Evolutionary conservation across 306 rosid genomes (phyloP).

Genomic region (Hippophae gyantsensis): DNA sequence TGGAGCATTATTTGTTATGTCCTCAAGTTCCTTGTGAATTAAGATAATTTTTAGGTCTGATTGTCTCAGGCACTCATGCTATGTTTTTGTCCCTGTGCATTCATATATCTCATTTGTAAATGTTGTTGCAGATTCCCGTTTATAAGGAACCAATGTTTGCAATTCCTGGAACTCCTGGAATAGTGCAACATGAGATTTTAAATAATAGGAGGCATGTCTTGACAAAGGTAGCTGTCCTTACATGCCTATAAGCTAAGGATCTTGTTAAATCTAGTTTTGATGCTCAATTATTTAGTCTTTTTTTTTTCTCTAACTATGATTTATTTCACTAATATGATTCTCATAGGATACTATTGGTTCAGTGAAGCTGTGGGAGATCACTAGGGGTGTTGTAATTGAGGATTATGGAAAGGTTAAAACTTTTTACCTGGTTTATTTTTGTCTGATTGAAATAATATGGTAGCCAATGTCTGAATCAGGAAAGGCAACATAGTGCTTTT

Average conservation of each 20-base stretch:
- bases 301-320: constrained; percentile 5
- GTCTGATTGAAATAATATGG: constrained; percentile 13
- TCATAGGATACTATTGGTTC: constrained; percentile 82
- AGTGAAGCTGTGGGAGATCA: constrained; percentile 97
- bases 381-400: constrained; percentile 74
- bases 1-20: too few species aligned
- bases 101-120: constrained; percentile 11
- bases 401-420: constrained; percentile 82
- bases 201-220: constrained; percentile 91
- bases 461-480: constrained; percentile 17
- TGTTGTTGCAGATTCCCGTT: constrained; percentile 64
- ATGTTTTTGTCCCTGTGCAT: constrained; percentile 6
- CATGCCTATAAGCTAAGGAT: constrained; percentile 8
- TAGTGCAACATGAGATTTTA: constrained; percentile 86
- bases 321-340: constrained; percentile 7
- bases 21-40: background rate
- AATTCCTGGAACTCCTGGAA: constrained; percentile 78
- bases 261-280: constrained; percentile 11
- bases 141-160: constrained; percentile 71
- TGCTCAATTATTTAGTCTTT: constrained; percentile 2
- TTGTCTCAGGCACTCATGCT: constrained; percentile 5
- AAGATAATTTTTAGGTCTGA: constrained; percentile 14
- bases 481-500: background rate
- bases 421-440: constrained; percentile 4
- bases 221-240: constrained; percentile 61